A percentile compares a stretch with the other conserved stretches of the same genome.
phyloP scores from a whole-genome alignment of 106 monocot species.

The Dioscorea zingiberensis region DNA sequence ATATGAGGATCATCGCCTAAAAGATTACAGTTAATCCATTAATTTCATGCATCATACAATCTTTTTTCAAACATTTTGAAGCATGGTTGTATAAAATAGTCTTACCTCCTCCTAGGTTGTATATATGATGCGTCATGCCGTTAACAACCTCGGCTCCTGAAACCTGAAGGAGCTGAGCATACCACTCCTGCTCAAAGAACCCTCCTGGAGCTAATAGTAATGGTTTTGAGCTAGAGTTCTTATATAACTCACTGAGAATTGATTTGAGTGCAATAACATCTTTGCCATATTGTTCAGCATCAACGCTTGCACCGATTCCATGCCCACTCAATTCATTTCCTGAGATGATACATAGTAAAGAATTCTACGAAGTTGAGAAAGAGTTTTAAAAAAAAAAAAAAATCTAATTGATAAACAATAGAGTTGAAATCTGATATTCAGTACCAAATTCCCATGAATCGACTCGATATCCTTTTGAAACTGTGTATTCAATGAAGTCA shows the following conservation, averaged over 20 bases:
- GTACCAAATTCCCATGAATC: constrained; percentile 98
- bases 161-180: constrained; percentile 60
- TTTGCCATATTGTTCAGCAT: constrained; percentile 52
- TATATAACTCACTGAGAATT: constrained; percentile 56
- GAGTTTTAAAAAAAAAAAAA: too few relatives aligned
- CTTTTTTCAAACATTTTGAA: neutral
- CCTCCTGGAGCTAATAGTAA: constrained; percentile 88
- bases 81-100: neutral
- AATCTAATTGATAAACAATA: neutral
- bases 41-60: too few relatives aligned
- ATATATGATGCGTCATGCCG: constrained; percentile 83
- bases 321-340: constrained; percentile 92
- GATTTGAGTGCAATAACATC: constrained; percentile 57
- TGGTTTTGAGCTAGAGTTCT: constrained; percentile 26
- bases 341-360: constrained; percentile 9
- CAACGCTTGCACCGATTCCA: constrained; percentile 69
- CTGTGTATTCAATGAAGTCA: constrained; percentile 77
- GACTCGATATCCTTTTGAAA: constrained; percentile 72
- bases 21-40: constrained; percentile 1
- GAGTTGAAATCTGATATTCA: neutral
- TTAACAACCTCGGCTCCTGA: constrained; percentile 67
- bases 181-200: constrained; percentile 82
- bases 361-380: neutral
- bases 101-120: constrained; percentile 89
- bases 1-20: constrained; percentile 69